These are phyloP conservation scores for Xylaria grammica DNA, from an alignment of 495 filamentous ascomycete species.

Conservation along the genomic window DNA sequence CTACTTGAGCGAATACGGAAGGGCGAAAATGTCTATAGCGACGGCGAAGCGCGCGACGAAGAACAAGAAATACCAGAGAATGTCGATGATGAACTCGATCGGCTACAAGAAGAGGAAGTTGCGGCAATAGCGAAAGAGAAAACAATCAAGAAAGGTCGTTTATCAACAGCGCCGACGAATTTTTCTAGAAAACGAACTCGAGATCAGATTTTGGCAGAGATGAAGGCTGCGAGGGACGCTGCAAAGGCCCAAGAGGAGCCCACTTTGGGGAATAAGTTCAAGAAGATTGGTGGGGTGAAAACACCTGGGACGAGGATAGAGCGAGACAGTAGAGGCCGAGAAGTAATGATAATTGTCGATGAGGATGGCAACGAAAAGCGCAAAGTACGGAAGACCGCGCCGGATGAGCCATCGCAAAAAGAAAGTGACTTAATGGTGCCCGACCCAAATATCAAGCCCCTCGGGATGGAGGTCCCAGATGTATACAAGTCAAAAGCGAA, in stretches of 20 bases:
- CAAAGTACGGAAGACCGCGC: constrained; percentile 69
- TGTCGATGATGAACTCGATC: constrained; percentile 80
- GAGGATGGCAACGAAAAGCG: constrained; percentile 86
- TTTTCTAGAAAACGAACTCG: constrained; percentile 73
- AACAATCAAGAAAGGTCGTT: constrained; percentile 70
- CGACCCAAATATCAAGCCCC: constrained; percentile 66
- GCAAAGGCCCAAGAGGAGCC: constrained; percentile 58
- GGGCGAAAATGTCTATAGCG: constrained; percentile 72
- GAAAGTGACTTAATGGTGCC: constrained; percentile 63
- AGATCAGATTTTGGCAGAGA: constrained; percentile 80
- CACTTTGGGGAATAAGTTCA: constrained; percentile 76
- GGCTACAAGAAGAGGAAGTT: constrained; percentile 68
- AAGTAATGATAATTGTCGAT: constrained; percentile 85
- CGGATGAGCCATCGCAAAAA: constrained; percentile 43
- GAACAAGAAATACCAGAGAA: constrained; percentile 42
- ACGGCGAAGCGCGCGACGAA: constrained; percentile 25
- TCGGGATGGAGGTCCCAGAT: constrained; percentile 81
- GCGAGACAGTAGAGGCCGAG: constrained; percentile 73
- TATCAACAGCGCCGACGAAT: constrained; percentile 67
- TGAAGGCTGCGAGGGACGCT: constrained; percentile 75
- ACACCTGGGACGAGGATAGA: constrained; percentile 74
- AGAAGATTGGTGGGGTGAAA: constrained; percentile 74
- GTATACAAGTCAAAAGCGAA: constrained; percentile 53
- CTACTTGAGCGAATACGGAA: constrained; percentile 73
- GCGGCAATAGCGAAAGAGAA: constrained; percentile 61